phyloP scores from a whole-genome alignment of 2,329 filamentous ascomycete species.

The Botrytis fragariae region DNA sequence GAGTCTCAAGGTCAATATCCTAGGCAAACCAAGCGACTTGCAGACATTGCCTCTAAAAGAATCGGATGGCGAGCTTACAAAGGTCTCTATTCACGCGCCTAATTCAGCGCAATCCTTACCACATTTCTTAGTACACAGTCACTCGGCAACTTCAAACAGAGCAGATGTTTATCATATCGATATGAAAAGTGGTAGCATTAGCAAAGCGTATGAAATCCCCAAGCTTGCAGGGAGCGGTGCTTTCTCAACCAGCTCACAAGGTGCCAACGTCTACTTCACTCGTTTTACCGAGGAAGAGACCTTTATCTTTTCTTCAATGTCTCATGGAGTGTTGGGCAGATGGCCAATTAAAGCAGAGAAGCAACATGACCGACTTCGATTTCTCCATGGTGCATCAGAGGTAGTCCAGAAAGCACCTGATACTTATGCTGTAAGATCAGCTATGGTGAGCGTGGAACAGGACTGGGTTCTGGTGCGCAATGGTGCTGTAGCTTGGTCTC shows the following conservation, averaged over 20 bases:
- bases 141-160: constrained; percentile 68
- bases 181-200: constrained; percentile 63
- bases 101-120: constrained; percentile 67
- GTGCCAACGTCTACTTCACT: constrained; percentile 85
- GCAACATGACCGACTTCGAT: constrained; percentile 44
- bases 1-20: constrained; percentile 68
- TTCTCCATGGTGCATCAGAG: constrained; percentile 71
- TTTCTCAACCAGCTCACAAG: constrained; percentile 74
- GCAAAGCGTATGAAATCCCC: constrained; percentile 79
- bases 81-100: constrained; percentile 68
- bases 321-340: constrained; percentile 70
- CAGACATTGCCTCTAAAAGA: constrained; percentile 53
- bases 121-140: constrained; percentile 83
- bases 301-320: constrained; percentile 70
- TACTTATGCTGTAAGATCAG: constrained; percentile 75
- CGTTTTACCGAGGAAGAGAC: constrained; percentile 74
- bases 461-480: constrained; percentile 86
- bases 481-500: constrained; percentile 74
- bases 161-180: constrained; percentile 86
- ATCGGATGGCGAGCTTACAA: constrained; percentile 51
- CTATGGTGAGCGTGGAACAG: constrained; percentile 62
- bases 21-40: constrained; percentile 55
- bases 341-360: constrained; percentile 60
- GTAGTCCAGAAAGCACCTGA: constrained; percentile 68
- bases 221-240: constrained; percentile 66